phyloP scores from a whole-genome alignment of 768 basidiomycete genomes.

The Lactarius akahatsu region DNA sequence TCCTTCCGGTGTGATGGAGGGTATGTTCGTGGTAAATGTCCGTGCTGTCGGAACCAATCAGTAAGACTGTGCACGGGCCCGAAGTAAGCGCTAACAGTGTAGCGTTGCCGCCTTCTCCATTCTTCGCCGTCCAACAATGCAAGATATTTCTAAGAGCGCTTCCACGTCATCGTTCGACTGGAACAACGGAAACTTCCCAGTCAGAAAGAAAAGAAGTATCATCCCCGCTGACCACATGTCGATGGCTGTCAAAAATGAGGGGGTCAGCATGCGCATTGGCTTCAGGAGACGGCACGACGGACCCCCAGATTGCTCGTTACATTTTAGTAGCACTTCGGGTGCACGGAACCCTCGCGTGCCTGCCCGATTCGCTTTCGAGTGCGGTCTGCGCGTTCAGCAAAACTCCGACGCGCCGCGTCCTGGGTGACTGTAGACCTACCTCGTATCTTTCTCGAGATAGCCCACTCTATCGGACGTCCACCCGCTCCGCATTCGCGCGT shows the following conservation, averaged over 20 bases:
- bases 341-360: conserved; percentile 97
- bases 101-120: conserved; percentile 86
- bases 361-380: conserved; percentile 91
- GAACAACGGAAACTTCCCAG: conserved; percentile 90
- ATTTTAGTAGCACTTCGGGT: conserved; percentile 94
- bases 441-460: conserved; percentile 69
- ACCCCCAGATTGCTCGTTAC: conserved; percentile 91
- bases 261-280: conserved; percentile 17
- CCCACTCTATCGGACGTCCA: conserved; percentile 70
- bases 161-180: conserved; percentile 93
- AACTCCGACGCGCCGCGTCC: not conserved
- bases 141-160: conserved; percentile 91
- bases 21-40: conserved; percentile 87
- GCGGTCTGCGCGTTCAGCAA: conserved; percentile 48
- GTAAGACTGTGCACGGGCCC: conserved; percentile 3
- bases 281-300: conserved; percentile 32
- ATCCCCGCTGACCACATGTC: conserved; percentile 96
- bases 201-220: conserved; percentile 90
- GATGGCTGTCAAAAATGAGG: conserved; percentile 59
- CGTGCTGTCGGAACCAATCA: conserved; percentile 56
- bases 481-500: conserved; percentile 54
- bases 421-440: conserved; percentile 43
- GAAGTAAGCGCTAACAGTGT: conserved; percentile 60
- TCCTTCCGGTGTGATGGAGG: conserved; percentile 65
- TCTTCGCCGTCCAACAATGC: conserved; percentile 75